Evolutionary conservation across 2,329 filamentous ascomycete genomes (phyloP), one percentile per base, ranked within the genome.

Genomic region (Eutypella sp.): DNA sequence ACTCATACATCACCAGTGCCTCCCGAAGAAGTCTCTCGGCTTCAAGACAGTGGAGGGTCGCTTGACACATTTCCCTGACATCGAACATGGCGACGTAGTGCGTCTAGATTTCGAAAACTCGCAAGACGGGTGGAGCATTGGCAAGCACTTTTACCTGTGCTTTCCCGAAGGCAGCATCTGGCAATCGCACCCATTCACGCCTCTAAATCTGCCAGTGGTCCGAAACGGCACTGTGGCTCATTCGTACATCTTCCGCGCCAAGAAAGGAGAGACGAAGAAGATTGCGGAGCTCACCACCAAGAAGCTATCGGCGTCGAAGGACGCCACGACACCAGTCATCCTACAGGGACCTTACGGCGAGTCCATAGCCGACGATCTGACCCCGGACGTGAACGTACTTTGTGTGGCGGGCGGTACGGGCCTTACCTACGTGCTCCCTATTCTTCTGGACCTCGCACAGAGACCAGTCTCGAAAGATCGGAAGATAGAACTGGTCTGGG

Each of bases 161-260:
- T 88, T 89, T 55, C 71, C 81, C 0, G 75, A 82, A 49, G 69
- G 79, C 25, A 83, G 75, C 54, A 74, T 88, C 54, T 87, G 83
- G 82, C 84, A 89, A 62, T 81, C 81, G 0, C 85, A 89, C 56
- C 85, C 85, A 0, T 85, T 88, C 57, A 87, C 83, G 0, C 79
- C 82, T 0, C 67, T 82, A 8, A 81, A 75, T 44, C 60, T 76
- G 0, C 81, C 80, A 0, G 54, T 65, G 6, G 60, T 69, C 0
- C 56, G 61, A 18, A 59, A 67, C 44, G 64, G 71, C 0, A 52
- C 58, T 2, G 70, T 77, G 9, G 63, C 66, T 33, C 78, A 82
- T 52, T 72, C 74, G 15, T 82, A 82, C 53, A 70, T 82, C 41
- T 67, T 84, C 48, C 70, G 80, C 4, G 78, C 76, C 4, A 78